A percentile compares a stretch with the other conserved stretches of the same genome.
These are phyloP conservation scores for Cordyceps farinosa DNA, from an alignment of 2,329 filamentous ascomycete genomes.

Conservation along the genomic window DNA sequence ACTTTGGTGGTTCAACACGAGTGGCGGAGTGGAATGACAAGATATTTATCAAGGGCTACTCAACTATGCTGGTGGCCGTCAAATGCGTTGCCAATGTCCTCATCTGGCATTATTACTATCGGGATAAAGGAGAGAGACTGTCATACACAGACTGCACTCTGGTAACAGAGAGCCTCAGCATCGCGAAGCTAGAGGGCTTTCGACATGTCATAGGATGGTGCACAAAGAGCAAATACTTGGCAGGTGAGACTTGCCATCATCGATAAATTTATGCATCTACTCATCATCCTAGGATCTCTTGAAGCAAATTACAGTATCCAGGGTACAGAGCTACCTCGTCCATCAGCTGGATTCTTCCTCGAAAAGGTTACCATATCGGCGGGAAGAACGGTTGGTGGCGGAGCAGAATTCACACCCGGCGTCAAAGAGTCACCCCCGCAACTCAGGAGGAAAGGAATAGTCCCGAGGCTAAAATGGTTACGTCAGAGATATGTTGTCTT, in stretches of 20 bases:
- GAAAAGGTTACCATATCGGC: too few species aligned
- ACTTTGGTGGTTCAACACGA: not conserved
- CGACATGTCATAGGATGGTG: constrained; percentile 2
- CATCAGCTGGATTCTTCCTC: too few species aligned
- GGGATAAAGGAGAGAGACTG: not conserved
- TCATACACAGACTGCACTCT: not conserved
- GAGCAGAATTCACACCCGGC: not conserved
- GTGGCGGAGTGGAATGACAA: not conserved
- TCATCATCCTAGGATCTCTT: too few species aligned
- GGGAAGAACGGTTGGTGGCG: too few species aligned
- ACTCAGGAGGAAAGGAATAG: constrained; percentile 11
- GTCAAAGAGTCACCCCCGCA: not conserved
- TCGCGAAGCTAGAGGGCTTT: not conserved
- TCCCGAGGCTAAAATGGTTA: constrained; percentile 21
- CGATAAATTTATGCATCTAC: too few species aligned
- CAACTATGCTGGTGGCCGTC: not conserved
- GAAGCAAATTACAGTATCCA: too few species aligned
- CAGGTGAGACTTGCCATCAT: not conserved
- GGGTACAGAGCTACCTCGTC: too few species aligned
- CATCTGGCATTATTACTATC: not conserved
- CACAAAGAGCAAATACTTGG: not conserved
- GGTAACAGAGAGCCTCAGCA: not conserved
- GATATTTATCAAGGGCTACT: not conserved
- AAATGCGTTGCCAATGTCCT: not conserved
- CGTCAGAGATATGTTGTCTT: constrained; percentile 23